Evolutionary conservation across 1,284 basidiomycete genomes (phyloP), one percentile per base, ranked within the genome.

Genomic region (Leccinum subfulvum): DNA sequence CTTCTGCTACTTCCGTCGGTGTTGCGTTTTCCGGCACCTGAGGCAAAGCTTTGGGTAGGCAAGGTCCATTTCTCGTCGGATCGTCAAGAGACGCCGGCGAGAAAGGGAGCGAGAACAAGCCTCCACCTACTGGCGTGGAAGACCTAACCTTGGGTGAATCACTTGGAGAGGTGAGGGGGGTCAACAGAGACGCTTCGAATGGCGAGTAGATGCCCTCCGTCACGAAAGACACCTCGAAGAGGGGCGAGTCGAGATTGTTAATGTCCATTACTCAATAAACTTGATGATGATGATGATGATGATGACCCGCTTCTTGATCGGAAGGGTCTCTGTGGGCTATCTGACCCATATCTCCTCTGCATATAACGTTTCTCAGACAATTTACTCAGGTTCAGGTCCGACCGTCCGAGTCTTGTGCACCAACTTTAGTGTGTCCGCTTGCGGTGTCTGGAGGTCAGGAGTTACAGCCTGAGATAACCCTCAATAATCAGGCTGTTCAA

Each of bases 11-110:
- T 8, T 64, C 56, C 3, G 59, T 9, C 0, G 61, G 70, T 2
- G 68, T 71, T 47, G 56, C 63, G 39, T 72, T 72, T 6, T 35
- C 53, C 0, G 64, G 62, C 18, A 74, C 61, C 47, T 69, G 61
- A 8, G 73, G 71, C 1, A 74, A 55, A 11, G 35, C 13, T 51
- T 49, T 37, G 11, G 73, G 69, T 28, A 71, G 55, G 56, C n/a
- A 9, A 3, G 69, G 69, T 4, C 65, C 66, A 23, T 71, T 52
- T 61, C 63, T 71, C 47, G 62, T 52, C 26, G 68, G 65, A n/a
- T 60, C 59, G 8, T 60, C 47, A n/a, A 73, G 57, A 53, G 67
- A 60, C 13, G 67, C 57, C 0, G 70, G 70, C 3, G 52, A 57
- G 62, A 72, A 71, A 11, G 65, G 61, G 23, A 26, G 8, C 0